Base-by-base conservation (phyloP, 2,329 filamentous ascomycete species). In the Acrodontium crateriforme region DNA sequence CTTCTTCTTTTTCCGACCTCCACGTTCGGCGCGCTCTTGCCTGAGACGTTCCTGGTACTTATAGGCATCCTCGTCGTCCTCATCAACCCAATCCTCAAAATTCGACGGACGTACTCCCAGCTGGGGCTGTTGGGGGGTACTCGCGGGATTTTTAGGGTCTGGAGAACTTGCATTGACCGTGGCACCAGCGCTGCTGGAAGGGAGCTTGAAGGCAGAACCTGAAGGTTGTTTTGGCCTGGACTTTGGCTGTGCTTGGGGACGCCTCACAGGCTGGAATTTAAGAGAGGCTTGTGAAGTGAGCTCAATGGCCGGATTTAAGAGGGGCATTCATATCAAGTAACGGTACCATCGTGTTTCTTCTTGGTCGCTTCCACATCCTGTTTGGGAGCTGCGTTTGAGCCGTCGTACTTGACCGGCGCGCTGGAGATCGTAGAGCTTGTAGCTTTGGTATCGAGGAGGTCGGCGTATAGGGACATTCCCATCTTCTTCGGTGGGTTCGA, bases 241-340 rank as follows among this genome's bases (percentile, higher is more conserved):
- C 45, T 73, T 74, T 22, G 67, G 53, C 50, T 69, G 74, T 62
- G 48, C 43, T 45, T 83, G 73, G 14, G 81, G 80, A 36, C 81
- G 71, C 46, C 80, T 80, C 40, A 84, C 84, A 28, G 83, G 83
- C 53, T 91, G 82, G 60, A 92, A 92, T 53, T 78, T 78, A 38
- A 91, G 65, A 46, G 79, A 72, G 53, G 69, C 64, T 69, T 55
- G 44, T 42, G 29, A 12, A 11, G 24, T 40, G 46, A 37, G 54
- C 46, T 4, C 10, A 22, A 22, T n/a, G 4, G 8, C 10, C 8
- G 13, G 20, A 8, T 4, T 10, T 12, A 22, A 22, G 20, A 8
- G 10, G 10, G 20, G 20, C 20, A 10, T 22, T 10, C 20, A n/a
- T 22, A 10, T n/a, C 20, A 45, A 42, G 36, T 31, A 46, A 53